phyloP scores from a whole-genome alignment of 345 rosid species.

The Euphorbia pulcherrima region DNA sequence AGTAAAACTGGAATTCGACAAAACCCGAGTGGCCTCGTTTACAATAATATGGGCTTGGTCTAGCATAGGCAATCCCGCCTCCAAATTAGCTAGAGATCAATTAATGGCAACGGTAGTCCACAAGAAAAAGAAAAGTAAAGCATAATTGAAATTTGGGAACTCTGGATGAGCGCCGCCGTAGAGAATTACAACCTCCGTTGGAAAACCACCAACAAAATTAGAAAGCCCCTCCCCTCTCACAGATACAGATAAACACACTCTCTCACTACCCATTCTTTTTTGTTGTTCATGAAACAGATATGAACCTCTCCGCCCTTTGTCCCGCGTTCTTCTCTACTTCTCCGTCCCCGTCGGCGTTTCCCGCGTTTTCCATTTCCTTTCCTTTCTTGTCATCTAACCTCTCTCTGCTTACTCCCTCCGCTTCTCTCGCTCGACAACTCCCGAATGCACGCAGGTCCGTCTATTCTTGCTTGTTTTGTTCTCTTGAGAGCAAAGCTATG shows the following conservation, averaged over 20 bases:
- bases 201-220: background rate
- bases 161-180: background rate
- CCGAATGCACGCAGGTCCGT: conserved; percentile 32
- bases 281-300: background rate
- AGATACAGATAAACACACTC: background rate
- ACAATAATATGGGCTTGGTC: too few species aligned
- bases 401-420: conserved; percentile 19
- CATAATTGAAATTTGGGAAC: background rate
- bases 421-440: conserved; percentile 28
- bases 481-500: conserved; percentile 46
- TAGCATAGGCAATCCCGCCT: too few species aligned
- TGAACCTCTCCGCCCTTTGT: conserved; percentile 6
- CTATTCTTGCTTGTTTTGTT: conserved; percentile 28
- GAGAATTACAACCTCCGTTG: background rate
- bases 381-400: background rate
- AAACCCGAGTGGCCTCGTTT: too few species aligned
- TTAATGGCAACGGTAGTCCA: too few species aligned
- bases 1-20: too few species aligned
- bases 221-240: background rate
- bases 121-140: too few species aligned
- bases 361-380: conserved; percentile 22
- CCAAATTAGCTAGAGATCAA: too few species aligned
- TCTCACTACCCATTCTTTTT: background rate
- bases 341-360: background rate
- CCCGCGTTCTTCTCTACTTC: background rate